These are phyloP conservation scores for Exophiala bonariae DNA, from an alignment of 2,329 filamentous ascomycete genomes.

Conservation along the genomic window DNA sequence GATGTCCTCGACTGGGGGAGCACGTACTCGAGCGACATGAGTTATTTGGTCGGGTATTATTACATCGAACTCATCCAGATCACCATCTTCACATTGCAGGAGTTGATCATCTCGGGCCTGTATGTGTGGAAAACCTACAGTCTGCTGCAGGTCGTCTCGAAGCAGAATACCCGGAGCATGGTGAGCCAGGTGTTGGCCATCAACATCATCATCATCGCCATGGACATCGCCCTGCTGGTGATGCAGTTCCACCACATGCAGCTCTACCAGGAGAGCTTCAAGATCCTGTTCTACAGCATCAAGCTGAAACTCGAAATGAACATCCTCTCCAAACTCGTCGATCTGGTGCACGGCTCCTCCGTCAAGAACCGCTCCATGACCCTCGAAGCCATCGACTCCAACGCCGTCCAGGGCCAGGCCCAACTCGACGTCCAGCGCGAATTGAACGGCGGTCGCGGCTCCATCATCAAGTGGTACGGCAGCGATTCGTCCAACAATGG, in stretches of 20 bases:
- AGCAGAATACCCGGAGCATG: slow-evolving; percentile 42
- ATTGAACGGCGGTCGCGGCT: not conserved
- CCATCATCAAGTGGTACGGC: too few species aligned
- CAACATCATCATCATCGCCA: slow-evolving; percentile 47
- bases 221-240: slow-evolving; percentile 43
- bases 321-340: slow-evolving; percentile 45
- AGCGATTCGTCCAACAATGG: too few species aligned
- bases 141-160: slow-evolving; percentile 47
- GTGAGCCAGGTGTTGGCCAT: slow-evolving; percentile 50
- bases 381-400: slow-evolving; percentile 6
- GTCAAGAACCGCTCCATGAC: slow-evolving; percentile 7
- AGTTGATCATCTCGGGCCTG: slow-evolving; percentile 53
- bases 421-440: slow-evolving; percentile 3
- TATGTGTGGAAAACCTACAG: slow-evolving; percentile 56
- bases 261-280: slow-evolving; percentile 47
- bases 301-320: slow-evolving; percentile 51
- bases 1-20: slow-evolving; percentile 45
- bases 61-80: slow-evolving; percentile 57
- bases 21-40: slow-evolving; percentile 27
- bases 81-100: slow-evolving; percentile 57
- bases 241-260: slow-evolving; percentile 44
- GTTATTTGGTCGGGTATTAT: slow-evolving; percentile 38
- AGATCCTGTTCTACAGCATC: slow-evolving; percentile 48
- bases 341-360: slow-evolving; percentile 8
- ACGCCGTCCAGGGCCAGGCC: slow-evolving; percentile 4